Percentiles rank a stretch among this genome's conserved stretches.
phyloP scores from a whole-genome alignment of 2,329 filamentous ascomycete species.

The Fusarium transvaalense region DNA sequence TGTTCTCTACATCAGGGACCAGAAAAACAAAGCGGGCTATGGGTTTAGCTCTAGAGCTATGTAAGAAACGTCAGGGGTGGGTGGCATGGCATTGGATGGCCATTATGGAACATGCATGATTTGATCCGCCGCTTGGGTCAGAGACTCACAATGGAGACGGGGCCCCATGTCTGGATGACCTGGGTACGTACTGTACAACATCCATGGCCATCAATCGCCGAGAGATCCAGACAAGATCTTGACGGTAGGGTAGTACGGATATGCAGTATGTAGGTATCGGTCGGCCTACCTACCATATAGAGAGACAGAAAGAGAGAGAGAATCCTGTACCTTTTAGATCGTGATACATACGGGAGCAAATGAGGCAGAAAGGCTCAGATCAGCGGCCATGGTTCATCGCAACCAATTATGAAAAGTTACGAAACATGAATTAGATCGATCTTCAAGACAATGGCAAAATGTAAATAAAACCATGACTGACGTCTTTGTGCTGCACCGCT shows the following conservation, averaged over 20 bases:
- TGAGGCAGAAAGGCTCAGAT: not conserved
- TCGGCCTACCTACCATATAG: not conserved
- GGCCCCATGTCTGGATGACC: constrained; percentile 1
- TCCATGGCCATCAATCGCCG: constrained; percentile 30
- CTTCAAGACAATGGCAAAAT: constrained; percentile 9
- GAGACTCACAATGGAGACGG: constrained; percentile 1
- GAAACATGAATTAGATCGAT: not conserved
- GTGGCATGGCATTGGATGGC: constrained; percentile 20
- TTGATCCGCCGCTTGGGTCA: constrained; percentile 21
- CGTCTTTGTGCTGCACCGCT: constrained; percentile 14
- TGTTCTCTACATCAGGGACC: constrained; percentile 25
- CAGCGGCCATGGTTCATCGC: not conserved
- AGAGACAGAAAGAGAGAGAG: too few relatives aligned
- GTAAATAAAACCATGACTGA: constrained; percentile 17
- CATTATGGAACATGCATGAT: constrained; percentile 27
- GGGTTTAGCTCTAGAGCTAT: constrained; percentile 29
- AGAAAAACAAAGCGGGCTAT: constrained; percentile 23
- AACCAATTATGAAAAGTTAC: not conserved
- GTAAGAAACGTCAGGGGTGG: constrained; percentile 28
- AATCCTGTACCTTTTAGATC: not conserved
- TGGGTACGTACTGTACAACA: not conserved
- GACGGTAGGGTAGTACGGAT: too few relatives aligned
- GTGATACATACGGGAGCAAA: not conserved
- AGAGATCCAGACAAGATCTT: constrained; percentile 46
- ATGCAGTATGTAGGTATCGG: too few relatives aligned